Base-by-base conservation (phyloP, 2,329 filamentous ascomycete species). In the Talaromyces amestolkiae region DNA sequence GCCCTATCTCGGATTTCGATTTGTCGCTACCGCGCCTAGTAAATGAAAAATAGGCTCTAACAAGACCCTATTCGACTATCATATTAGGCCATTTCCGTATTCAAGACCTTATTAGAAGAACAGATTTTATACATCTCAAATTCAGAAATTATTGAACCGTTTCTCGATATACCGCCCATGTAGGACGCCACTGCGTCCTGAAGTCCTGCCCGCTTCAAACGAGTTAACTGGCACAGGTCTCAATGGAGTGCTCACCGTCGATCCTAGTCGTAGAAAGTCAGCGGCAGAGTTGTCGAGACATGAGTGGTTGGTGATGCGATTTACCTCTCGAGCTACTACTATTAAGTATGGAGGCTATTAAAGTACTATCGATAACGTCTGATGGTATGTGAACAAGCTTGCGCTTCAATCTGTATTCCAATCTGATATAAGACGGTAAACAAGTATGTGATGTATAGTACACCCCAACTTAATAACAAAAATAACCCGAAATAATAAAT, bases 331-430 rank as follows among this genome's bases (percentile, higher is more conserved):
- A 24, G 43, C 3, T 6, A 31, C 27, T 31, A 1, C 5, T 31
- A 31, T 31, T 6, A 31, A 31, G 27, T 8, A 47, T 9, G 2
- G n/a, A 31, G 27, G 6, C 27, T 35, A 54, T 17, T 35, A 19
- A 15, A 10, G 13, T 19, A n/a, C 19, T 22, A 3, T 5, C 1
- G 13, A 35, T 13, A 10, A 54, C 22, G 51, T 19, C 13, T 35
- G n/a, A 19, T 31, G 8, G 13, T 17, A 15, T 53, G 49, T n/a
- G 15, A 53, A 39, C 9, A 9, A 56, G 53, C 53, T 56, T 39
- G 53, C 53, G 53, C 53, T 56, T 56, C 51, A 56, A 37, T 56
- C 27, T 56, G 19, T 56, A 37, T 39, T 56, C 49, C 53, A 56
- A 56, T 24, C 53, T 56, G 33, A 56, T 54, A 19, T 37, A 39